phyloP scores from a whole-genome alignment of 192 early-diverging fungal species.

The Backusella sp. region DNA sequence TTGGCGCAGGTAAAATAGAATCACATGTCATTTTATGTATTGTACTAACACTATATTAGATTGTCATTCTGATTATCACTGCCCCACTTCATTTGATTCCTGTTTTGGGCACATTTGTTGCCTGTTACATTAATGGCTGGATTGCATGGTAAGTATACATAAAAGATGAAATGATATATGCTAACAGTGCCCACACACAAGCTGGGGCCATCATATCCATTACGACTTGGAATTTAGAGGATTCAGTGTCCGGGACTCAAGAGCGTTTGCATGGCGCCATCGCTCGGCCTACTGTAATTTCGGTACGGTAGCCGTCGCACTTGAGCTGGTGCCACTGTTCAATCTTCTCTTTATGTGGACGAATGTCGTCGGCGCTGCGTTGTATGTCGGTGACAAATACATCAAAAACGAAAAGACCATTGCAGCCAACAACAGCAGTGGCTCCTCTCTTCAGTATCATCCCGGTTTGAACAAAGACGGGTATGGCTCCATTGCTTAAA shows the following conservation, averaged over 20 bases:
- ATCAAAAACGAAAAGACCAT: conserved; percentile 36
- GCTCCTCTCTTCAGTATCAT: background rate
- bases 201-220: conserved; percentile 50
- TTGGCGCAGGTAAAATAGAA: conserved; percentile 15
- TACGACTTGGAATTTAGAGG: conserved; percentile 56
- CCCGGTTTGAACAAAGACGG: background rate
- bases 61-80: conserved; percentile 37
- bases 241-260: conserved; percentile 40
- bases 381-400: conserved; percentile 65
- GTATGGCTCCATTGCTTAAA: background rate
- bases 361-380: conserved; percentile 63
- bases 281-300: conserved; percentile 29
- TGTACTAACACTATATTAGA: conserved; percentile 12
- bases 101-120: conserved; percentile 51
- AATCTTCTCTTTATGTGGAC: conserved; percentile 69
- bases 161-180: too few relatives aligned
- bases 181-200: background rate
- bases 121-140: conserved; percentile 53
- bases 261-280: conserved; percentile 43
- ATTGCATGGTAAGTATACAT: conserved; percentile 27
- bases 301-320: conserved; percentile 53
- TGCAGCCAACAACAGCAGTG: background rate
- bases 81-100: conserved; percentile 60
- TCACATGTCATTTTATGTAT: background rate
- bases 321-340: conserved; percentile 64